Evolutionary conservation across 1,139 yeast genomes (phyloP), one percentile per base, ranked within the genome.

Genomic region (Nematodospora anomalae): DNA sequence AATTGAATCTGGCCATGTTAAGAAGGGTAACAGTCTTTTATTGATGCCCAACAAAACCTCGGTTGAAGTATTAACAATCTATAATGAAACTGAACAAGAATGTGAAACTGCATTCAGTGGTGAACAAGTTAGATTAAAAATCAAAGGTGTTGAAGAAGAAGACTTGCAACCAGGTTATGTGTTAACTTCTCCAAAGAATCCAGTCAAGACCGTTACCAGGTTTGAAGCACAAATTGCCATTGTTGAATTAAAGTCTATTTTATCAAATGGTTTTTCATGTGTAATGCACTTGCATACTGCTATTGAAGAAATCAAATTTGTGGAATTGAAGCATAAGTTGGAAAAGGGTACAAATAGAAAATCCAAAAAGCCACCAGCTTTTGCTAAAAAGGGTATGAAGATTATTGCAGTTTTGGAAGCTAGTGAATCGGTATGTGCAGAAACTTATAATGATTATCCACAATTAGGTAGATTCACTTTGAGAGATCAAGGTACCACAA

Each of bases 281-380:
- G 97, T 92, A 42, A 90, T 92, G 97, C 98, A 92, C 59, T 83
- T 92, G 55, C 98, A 94, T 71, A 88, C 98, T 34, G 97, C 98
- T 38, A 88, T 92, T 55, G 97, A 92, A 67, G 98, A 92, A 67
- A 96, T 92, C 38, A 76, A 76, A 30, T 79, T 92, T 58, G 74
- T 83, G 36, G 82, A 83, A 57, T 77, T 92, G 62, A 74, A 90
- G 60, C 97, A 92, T 70, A 89, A 90, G 67, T 75, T 92, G 56
- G 96, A 92, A 64, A 90, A 85, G 72, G 97, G 97, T 46, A 90
- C 98, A 40, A 90, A 90, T 75, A 84, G 96, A 71, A 86, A 83
- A 66, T 86, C 96, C 44, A 92, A 89, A 77, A 89, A 87, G 63
- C 87, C 98, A 28, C 98, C 98, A 43, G 96, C 97, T 36, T 92